phyloP scores from a whole-genome alignment of 2,329 filamentous ascomycete species.

The Colletotrichum sp. region DNA sequence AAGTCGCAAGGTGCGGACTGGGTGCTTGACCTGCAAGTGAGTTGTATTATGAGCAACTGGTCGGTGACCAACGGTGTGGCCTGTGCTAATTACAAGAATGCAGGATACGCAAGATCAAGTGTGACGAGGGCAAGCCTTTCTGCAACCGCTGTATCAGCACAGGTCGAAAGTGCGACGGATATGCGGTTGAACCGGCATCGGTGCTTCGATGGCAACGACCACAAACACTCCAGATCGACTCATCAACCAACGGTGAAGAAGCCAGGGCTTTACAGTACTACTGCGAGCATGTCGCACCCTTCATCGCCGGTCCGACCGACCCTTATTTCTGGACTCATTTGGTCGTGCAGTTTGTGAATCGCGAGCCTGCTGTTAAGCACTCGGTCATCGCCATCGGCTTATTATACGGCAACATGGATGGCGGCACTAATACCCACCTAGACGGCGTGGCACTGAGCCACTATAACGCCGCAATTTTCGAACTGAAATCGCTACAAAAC shows the following conservation, averaged over 20 bases:
- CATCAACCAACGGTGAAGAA: background rate
- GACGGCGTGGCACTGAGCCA: slow-evolving; percentile 18
- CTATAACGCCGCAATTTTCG: slow-evolving; percentile 2
- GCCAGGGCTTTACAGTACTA: slow-evolving; percentile 3
- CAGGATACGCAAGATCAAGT: slow-evolving; percentile 61
- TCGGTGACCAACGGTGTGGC: background rate
- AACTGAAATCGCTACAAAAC: background rate
- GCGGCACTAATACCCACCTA: background rate
- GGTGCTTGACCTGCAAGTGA: slow-evolving; percentile 61
- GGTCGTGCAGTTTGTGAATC: slow-evolving; percentile 10
- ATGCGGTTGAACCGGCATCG: slow-evolving; percentile 27
- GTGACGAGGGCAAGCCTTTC: slow-evolving; percentile 57
- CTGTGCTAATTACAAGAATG: background rate
- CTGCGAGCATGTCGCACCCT: background rate
- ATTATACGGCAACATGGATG: slow-evolving; percentile 20
- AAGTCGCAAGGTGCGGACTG: slow-evolving; percentile 46
- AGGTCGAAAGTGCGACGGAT: slow-evolving; percentile 62
- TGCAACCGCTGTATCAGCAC: slow-evolving; percentile 60
- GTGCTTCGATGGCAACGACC: background rate
- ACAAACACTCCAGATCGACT: background rate
- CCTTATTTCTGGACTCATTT: slow-evolving; percentile 19
- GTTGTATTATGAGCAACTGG: background rate
- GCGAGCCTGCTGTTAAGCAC: slow-evolving; percentile 5
- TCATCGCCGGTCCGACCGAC: slow-evolving; percentile 2
- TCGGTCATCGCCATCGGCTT: slow-evolving; percentile 1